phyloP scores from a whole-genome alignment of 2,329 filamentous ascomycete genomes.

The Calonectria pauciramosa region DNA sequence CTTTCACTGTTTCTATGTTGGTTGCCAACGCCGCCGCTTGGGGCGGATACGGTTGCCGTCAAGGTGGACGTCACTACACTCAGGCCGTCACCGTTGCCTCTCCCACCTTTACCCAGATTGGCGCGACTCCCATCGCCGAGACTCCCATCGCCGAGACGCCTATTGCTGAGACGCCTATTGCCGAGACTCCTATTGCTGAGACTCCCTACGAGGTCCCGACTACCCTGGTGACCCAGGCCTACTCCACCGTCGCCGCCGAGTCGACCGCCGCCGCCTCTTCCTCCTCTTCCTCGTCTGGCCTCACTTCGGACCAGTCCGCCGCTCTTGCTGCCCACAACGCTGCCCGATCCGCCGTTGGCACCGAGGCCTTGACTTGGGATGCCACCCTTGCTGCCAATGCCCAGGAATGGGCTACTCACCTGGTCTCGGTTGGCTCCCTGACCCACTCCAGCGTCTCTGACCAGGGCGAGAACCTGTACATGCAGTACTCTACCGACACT shows the following conservation, averaged over 20 bases:
- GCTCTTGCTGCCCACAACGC: slow-evolving; percentile 44
- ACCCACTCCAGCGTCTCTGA: slow-evolving; percentile 34
- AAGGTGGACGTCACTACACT: slow-evolving; percentile 19
- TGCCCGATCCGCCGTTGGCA: slow-evolving; percentile 41
- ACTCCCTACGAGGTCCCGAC: slow-evolving; percentile 7
- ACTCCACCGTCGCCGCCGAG: slow-evolving; percentile 9
- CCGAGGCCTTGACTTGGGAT: slow-evolving; percentile 37
- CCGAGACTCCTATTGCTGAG: not conserved
- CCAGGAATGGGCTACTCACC: slow-evolving; percentile 41
- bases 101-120: not conserved
- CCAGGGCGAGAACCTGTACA: slow-evolving; percentile 45
- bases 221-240: slow-evolving; percentile 14
- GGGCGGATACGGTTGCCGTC: slow-evolving; percentile 5
- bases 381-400: slow-evolving; percentile 38
- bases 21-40: slow-evolving; percentile 36
- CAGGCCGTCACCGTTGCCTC: slow-evolving; percentile 30
- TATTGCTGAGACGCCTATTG: not conserved
- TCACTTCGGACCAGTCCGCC: slow-evolving; percentile 38
- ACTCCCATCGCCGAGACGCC: slow-evolving; percentile 3
- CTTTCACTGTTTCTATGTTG: slow-evolving; percentile 21
- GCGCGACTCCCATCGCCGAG: slow-evolving; percentile 29
- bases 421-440: slow-evolving; percentile 36
- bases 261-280: slow-evolving; percentile 18
- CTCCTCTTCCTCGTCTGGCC: slow-evolving; percentile 22
- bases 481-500: slow-evolving; percentile 26